Base-by-base conservation (phyloP, 495 filamentous ascomycete genomes). In the Daldinia grandis region DNA sequence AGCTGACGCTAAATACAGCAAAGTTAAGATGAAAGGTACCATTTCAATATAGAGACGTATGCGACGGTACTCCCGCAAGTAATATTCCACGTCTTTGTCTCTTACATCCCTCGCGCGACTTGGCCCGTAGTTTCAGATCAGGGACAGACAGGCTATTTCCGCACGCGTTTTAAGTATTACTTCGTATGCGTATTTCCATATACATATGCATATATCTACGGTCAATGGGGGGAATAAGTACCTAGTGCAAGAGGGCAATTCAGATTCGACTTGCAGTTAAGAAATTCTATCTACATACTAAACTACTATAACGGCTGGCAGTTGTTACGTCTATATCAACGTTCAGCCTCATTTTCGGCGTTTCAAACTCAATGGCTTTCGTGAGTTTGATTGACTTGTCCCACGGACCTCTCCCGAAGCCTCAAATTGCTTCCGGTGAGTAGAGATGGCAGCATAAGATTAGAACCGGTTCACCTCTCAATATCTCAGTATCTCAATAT, bases 81-180 rank as follows among this genome's bases (percentile, higher is more conserved):
- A 44, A 59, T 44, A 44, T 33, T 37, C 12, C 7, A 9, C 37
- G 37, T 25, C 15, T 53, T 27, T 30, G 37, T 44, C 56, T 40
- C n/a, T 58, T 42, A 57, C 60, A 69, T 64, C 60, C 42, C 66
- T 64, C 66, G 62, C 62, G 62, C 68, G 62, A 70, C 68, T 66
- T 62, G 53, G 24, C 47, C 57, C 68, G 50, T 69, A 65, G 54
- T 57, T 57, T 57, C 54, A 57, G 54, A 37, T 57, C 17, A 40
- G n/a, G 31, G 31, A 38, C n/a, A 24, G 31, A 33, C 33, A 17
- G 54, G 54, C 33, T 57, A 37, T 37, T 57, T 21, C 31, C 54
- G 19, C 33, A n/a, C 54, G 27, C 30, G 30, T 33, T 30, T 30
- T 21, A 24, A 33, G 30, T 27, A 27, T 15, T 53, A 30, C 10